These are phyloP conservation scores for Zygoascus flipseniorum DNA, from an alignment of 805 yeast species.

Conservation along the genomic window DNA sequence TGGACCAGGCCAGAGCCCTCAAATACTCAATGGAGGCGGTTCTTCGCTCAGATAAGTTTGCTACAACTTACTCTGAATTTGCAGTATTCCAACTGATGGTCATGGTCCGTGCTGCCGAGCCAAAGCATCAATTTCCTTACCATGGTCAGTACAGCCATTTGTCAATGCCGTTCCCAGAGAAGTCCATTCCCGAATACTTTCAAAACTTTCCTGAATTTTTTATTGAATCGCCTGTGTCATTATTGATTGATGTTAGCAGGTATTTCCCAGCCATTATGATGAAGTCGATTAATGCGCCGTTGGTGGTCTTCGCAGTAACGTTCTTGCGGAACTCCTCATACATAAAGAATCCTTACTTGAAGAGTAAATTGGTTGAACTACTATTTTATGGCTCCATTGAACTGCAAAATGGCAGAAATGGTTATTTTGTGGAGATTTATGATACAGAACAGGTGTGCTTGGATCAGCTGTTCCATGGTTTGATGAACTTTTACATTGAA, in stretches of 20 bases:
- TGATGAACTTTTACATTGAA: constrained; percentile 85
- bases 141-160: background rate
- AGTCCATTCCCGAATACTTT: constrained; percentile 46
- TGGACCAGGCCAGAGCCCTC: constrained; percentile 33
- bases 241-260: constrained; percentile 40
- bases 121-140: constrained; percentile 37
- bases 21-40: constrained; percentile 57
- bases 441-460: constrained; percentile 53
- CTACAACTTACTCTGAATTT: constrained; percentile 65
- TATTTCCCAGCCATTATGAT: constrained; percentile 50
- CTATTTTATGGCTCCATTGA: constrained; percentile 61
- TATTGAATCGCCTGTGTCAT: constrained; percentile 72
- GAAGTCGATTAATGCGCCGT: constrained; percentile 22
- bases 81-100: constrained; percentile 68
- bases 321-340: constrained; percentile 55
- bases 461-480: constrained; percentile 65
- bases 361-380: constrained; percentile 73
- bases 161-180: constrained; percentile 10
- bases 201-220: constrained; percentile 78
- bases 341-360: constrained; percentile 90
- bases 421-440: constrained; percentile 63
- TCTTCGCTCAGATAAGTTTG: constrained; percentile 47
- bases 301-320: constrained; percentile 63
- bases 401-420: constrained; percentile 34
- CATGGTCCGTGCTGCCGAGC: constrained; percentile 64